phyloP scores from a whole-genome alignment of 106 monocot genomes.

The Dioscorea dumetorum region DNA sequence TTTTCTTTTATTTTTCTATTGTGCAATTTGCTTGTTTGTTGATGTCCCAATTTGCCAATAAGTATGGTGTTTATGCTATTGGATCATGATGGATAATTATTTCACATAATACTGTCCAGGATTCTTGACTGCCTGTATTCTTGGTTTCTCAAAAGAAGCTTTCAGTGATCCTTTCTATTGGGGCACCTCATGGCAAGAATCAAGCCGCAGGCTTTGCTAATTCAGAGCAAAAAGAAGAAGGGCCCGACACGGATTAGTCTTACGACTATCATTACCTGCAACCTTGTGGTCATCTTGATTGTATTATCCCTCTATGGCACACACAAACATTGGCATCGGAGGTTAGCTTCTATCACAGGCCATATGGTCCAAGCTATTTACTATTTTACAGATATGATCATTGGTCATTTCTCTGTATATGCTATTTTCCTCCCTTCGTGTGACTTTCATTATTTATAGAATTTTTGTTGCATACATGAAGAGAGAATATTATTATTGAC shows the following conservation, averaged over 20 bases:
- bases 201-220: constrained; percentile 55
- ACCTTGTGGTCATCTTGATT: constrained; percentile 42
- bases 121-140: not conserved
- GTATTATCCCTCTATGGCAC: constrained; percentile 43
- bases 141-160: not conserved
- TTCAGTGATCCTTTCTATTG: not conserved
- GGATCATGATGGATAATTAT: not conserved
- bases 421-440: not conserved
- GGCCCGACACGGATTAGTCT: constrained; percentile 43
- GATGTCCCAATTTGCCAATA: not conserved
- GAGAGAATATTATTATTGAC: not conserved
- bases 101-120: not conserved
- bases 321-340: constrained; percentile 52
- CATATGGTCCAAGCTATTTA: not conserved
- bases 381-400: not conserved
- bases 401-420: not conserved
- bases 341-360: constrained; percentile 12
- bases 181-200: constrained; percentile 54
- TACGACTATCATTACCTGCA: constrained; percentile 46
- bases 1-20: too few species aligned
- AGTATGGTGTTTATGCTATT: not conserved
- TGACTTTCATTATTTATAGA: not conserved
- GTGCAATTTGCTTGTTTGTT: too few species aligned
- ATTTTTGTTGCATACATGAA: not conserved
- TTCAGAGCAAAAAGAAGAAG: constrained; percentile 70